Conservation (phyloP, 73 alveolate genomes). For the Durusdinium trenchii region DNA sequence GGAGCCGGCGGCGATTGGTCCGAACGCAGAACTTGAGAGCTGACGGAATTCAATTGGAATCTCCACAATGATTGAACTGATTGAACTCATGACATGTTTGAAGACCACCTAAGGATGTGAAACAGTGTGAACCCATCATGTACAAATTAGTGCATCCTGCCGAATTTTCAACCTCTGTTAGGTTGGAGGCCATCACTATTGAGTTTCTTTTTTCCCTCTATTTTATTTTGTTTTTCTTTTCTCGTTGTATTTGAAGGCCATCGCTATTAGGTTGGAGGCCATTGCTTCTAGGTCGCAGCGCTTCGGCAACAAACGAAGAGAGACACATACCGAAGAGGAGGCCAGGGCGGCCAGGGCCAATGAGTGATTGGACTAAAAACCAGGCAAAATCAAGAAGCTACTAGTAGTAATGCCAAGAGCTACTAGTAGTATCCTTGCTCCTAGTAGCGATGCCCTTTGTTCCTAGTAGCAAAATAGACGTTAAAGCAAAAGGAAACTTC, state of each 20-base stretch:
- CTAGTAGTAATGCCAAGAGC: too few species aligned
- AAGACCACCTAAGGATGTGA: background rate
- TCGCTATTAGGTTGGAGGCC: background rate
- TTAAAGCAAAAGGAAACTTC: too few species aligned
- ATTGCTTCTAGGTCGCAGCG: constrained; percentile 81
- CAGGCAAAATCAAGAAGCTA: too few species aligned
- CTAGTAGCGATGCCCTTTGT: too few species aligned
- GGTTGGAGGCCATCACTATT: too few species aligned
- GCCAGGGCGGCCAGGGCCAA: background rate
- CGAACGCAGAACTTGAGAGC: background rate
- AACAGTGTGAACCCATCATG: background rate
- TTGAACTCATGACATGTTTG: background rate
- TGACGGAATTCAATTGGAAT: background rate
- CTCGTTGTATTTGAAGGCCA: background rate
- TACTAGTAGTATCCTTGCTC: too few species aligned
- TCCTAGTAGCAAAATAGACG: too few species aligned
- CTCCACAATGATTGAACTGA: background rate
- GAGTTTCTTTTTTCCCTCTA: background rate
- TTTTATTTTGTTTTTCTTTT: background rate
- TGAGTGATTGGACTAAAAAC: background rate
- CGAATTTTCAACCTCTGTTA: background rate
- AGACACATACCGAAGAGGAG: constrained; percentile 72
- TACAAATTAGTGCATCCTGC: background rate
- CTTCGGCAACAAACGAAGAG: constrained; percentile 80
- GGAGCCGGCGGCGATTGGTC: constrained; percentile 95